These are phyloP conservation scores for Phialocephala sp. DNA, from an alignment of 2,329 filamentous ascomycete genomes.

Conservation along the genomic window DNA sequence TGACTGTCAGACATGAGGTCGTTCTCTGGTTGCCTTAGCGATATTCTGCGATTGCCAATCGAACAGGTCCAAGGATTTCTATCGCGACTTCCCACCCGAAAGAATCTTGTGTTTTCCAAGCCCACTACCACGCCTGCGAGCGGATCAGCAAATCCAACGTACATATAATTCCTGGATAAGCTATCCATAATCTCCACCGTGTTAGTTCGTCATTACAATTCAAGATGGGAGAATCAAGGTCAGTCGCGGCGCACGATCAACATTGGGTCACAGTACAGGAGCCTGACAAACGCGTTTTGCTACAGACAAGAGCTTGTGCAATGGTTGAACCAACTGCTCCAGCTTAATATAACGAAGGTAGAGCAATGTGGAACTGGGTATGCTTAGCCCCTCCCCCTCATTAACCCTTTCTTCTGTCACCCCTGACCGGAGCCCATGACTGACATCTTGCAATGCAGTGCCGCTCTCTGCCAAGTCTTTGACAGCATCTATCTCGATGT, in stretches of 20 bases:
- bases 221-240: slow-evolving; percentile 45
- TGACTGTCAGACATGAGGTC: background rate
- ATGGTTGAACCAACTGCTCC: slow-evolving; percentile 97
- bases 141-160: slow-evolving; percentile 6
- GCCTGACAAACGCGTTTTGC: slow-evolving; percentile 31
- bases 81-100: slow-evolving; percentile 7
- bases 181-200: slow-evolving; percentile 1
- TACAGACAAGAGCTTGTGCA: slow-evolving; percentile 89
- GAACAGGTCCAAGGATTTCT: slow-evolving; percentile 9
- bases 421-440: slow-evolving; percentile 30
- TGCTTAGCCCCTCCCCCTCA: slow-evolving; percentile 46
- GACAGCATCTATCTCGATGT: slow-evolving; percentile 98
- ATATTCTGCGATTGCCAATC: slow-evolving; percentile 7
- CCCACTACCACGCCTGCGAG: slow-evolving; percentile 6
- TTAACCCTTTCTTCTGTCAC: slow-evolving; percentile 32
- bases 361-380: slow-evolving; percentile 99
- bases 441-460: slow-evolving; percentile 58
- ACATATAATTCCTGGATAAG: background rate
- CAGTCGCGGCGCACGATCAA: slow-evolving; percentile 31
- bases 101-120: slow-evolving; percentile 1
- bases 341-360: slow-evolving; percentile 98
- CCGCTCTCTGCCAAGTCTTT: slow-evolving; percentile 95
- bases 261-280: background rate
- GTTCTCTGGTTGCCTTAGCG: slow-evolving; percentile 3
- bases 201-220: background rate